These are phyloP conservation scores for Scutellaria baicalensis DNA, from an alignment of 257 asterid species.

Conservation along the genomic window DNA sequence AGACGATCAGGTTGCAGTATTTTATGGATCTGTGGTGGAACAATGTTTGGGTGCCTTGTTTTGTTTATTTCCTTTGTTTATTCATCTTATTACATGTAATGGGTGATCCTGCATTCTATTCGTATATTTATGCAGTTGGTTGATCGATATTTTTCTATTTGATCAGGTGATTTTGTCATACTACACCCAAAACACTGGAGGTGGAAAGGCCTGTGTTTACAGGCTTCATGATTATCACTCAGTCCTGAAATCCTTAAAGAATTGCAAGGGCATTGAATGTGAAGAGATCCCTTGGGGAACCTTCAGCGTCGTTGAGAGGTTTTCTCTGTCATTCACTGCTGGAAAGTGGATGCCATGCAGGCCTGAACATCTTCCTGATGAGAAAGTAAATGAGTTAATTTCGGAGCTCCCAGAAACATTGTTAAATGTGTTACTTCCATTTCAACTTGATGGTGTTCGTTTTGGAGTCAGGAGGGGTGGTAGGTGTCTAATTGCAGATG, in stretches of 20 bases:
- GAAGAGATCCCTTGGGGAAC: conserved; percentile 96
- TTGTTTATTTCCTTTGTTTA: not conserved
- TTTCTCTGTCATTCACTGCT: conserved; percentile 48
- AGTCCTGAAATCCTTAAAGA: conserved; percentile 62
- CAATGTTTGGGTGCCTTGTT: not conserved
- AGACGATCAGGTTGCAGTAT: not conserved
- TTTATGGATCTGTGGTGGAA: not conserved
- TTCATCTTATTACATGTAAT: not conserved
- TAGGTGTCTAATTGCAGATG: conserved; percentile 93
- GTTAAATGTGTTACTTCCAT: conserved; percentile 61
- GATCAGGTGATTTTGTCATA: conserved; percentile 58
- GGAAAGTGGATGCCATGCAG: conserved; percentile 84
- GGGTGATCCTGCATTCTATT: not conserved
- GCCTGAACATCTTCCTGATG: conserved; percentile 82
- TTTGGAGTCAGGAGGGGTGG: conserved; percentile 95
- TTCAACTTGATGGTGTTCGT: conserved; percentile 87
- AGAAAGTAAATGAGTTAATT: conserved; percentile 69
- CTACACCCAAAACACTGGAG: conserved; percentile 74
- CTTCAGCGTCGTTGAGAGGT: conserved; percentile 63
- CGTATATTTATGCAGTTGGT: not conserved
- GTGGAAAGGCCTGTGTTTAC: conserved; percentile 70
- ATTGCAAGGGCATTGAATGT: conserved; percentile 46
- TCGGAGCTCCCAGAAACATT: conserved; percentile 56
- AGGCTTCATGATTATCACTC: conserved; percentile 54
- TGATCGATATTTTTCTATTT: conserved; percentile 8